These are phyloP conservation scores for Alternaria viburni DNA, from an alignment of 2,329 filamentous ascomycete genomes.

Conservation along the genomic window DNA sequence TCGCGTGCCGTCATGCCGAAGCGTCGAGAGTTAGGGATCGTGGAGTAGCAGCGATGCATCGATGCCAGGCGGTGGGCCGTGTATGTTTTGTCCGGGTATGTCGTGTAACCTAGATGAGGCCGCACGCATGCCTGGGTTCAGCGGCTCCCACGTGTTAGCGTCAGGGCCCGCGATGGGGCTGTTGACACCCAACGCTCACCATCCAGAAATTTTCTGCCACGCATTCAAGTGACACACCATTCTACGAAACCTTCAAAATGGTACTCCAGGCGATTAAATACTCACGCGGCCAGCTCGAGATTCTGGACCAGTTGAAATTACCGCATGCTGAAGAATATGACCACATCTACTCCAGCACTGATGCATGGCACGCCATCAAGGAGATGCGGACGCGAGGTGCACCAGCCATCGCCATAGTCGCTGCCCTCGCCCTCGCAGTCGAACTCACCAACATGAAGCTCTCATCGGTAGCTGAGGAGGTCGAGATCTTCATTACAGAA, in stretches of 20 bases:
- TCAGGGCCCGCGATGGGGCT: slow-evolving; percentile 15
- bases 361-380: slow-evolving; percentile 83
- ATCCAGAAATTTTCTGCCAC: slow-evolving; percentile 28
- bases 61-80: neutral
- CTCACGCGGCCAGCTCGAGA: slow-evolving; percentile 71
- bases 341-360: slow-evolving; percentile 69
- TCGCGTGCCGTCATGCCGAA: slow-evolving; percentile 10
- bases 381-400: slow-evolving; percentile 82
- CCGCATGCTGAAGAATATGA: slow-evolving; percentile 84
- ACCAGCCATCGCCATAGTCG: slow-evolving; percentile 97
- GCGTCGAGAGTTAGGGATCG: neutral
- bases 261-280: slow-evolving; percentile 81
- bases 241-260: slow-evolving; percentile 41
- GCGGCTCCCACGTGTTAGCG: slow-evolving; percentile 17
- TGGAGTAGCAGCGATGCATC: neutral
- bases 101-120: neutral
- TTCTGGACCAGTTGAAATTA: slow-evolving; percentile 82
- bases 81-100: neutral
- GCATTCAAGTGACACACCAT: slow-evolving; percentile 9
- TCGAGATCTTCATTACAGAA: slow-evolving; percentile 71
- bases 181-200: slow-evolving; percentile 27
- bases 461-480: slow-evolving; percentile 63
- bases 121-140: neutral
- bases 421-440: slow-evolving; percentile 83
- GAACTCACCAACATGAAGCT: slow-evolving; percentile 71